Percentiles rank a stretch among this genome's conserved stretches.
These are phyloP conservation scores for Effrenium voratum DNA, from an alignment of 73 alveolate genomes.

Conservation along the genomic window DNA sequence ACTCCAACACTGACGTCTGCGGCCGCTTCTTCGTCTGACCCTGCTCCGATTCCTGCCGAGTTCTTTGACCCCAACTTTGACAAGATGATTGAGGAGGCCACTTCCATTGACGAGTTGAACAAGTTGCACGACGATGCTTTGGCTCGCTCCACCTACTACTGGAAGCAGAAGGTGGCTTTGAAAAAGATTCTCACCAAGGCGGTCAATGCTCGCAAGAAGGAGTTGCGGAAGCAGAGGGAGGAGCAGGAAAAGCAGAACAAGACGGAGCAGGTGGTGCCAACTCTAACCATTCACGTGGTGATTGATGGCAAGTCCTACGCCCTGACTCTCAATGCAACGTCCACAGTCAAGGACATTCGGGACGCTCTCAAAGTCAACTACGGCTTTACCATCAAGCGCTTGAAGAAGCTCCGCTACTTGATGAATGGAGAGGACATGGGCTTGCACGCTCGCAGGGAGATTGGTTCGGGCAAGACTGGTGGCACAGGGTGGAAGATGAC, in stretches of 20 bases:
- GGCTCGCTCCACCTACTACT: neutral
- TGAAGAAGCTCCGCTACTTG: neutral
- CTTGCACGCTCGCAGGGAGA: neutral
- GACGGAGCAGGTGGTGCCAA: neutral
- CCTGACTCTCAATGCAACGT: neutral
- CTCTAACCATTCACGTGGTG: neutral
- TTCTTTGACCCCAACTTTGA: slow-evolving; percentile 11
- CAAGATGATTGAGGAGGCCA: neutral
- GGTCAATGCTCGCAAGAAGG: neutral
- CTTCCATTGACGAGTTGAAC: neutral
- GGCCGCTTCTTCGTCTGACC: neutral
- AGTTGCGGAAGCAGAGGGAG: neutral
- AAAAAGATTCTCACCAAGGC: slow-evolving; percentile 2
- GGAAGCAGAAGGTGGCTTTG: slow-evolving; percentile 22
- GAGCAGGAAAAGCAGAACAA: neutral
- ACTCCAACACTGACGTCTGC: neutral
- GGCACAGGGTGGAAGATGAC: neutral
- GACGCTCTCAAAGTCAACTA: neutral
- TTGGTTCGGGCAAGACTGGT: neutral
- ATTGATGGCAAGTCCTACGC: slow-evolving; percentile 5
- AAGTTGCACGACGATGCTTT: slow-evolving; percentile 11
- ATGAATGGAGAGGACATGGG: neutral
- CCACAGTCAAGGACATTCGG: slow-evolving; percentile 8
- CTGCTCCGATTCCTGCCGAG: neutral
- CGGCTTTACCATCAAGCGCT: neutral